phyloP scores from a whole-genome alignment of 176 grass and related monocot species.

The Olyra latifolia region DNA sequence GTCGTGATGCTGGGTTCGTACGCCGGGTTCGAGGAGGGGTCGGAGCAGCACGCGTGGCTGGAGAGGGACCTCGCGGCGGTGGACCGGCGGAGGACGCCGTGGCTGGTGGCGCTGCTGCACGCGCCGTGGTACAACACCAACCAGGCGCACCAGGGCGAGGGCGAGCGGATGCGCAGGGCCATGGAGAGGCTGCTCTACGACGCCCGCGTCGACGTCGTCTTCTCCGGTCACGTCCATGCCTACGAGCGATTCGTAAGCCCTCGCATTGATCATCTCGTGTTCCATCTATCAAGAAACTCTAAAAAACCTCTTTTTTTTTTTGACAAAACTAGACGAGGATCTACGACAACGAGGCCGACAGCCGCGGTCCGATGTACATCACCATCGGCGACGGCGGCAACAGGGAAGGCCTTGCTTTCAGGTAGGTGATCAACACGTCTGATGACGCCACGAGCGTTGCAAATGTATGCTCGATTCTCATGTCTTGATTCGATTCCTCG shows the following conservation, averaged over 20 bases:
- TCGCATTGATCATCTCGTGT: background rate
- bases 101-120: slow-evolving; percentile 63
- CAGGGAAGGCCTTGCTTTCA: slow-evolving; percentile 66
- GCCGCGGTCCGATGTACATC: slow-evolving; percentile 59
- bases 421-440: slow-evolving; percentile 52
- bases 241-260: slow-evolving; percentile 78
- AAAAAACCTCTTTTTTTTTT: background rate
- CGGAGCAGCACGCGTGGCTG: slow-evolving; percentile 66
- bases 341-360: slow-evolving; percentile 49
- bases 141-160: slow-evolving; percentile 68
- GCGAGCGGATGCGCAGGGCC: slow-evolving; percentile 60
- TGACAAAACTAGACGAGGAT: slow-evolving; percentile 48
- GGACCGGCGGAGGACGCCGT: slow-evolving; percentile 53
- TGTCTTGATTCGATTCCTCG: too few relatives aligned
- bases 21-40: slow-evolving; percentile 29
- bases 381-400: slow-evolving; percentile 89
- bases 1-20: slow-evolving; percentile 78
- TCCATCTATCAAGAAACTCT: background rate
- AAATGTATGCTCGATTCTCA: too few relatives aligned
- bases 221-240: slow-evolving; percentile 78
- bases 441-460: too few relatives aligned
- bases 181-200: slow-evolving; percentile 59
- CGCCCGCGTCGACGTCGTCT: slow-evolving; percentile 60
- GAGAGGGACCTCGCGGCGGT: slow-evolving; percentile 49
- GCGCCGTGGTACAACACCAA: slow-evolving; percentile 89